Evolutionary conservation across 1,139 yeast species (phyloP).

Genomic region (Nematodospora anomalae): DNA sequence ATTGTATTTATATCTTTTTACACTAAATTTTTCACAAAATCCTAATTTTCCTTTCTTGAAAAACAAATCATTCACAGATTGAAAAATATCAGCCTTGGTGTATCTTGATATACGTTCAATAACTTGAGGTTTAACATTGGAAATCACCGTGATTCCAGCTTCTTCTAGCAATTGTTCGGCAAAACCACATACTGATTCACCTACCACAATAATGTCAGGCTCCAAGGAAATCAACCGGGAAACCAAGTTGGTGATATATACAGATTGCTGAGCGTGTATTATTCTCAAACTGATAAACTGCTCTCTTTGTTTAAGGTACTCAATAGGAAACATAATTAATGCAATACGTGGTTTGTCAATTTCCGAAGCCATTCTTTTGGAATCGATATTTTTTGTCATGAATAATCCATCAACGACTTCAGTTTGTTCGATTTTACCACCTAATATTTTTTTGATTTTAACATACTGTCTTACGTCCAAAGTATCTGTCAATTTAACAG

Average conservation of each 20-base stretch:
- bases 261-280: slow-evolving; percentile 84
- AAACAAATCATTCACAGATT: slow-evolving; percentile 47
- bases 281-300: slow-evolving; percentile 81
- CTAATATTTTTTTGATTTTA: slow-evolving; percentile 80
- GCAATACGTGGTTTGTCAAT: slow-evolving; percentile 73
- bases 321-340: slow-evolving; percentile 84
- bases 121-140: slow-evolving; percentile 79
- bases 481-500: slow-evolving; percentile 57
- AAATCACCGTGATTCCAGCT: slow-evolving; percentile 75
- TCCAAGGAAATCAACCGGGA: slow-evolving; percentile 72
- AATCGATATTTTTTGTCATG: slow-evolving; percentile 83
- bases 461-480: slow-evolving; percentile 85
- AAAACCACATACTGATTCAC: slow-evolving; percentile 79
- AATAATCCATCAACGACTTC: slow-evolving; percentile 73
- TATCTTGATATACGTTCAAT: slow-evolving; percentile 77
- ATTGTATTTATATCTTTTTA: slow-evolving; percentile 59
- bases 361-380: slow-evolving; percentile 69
- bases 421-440: slow-evolving; percentile 66
- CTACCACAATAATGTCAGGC: slow-evolving; percentile 80
- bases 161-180: slow-evolving; percentile 73
- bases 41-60: slow-evolving; percentile 65
- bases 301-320: slow-evolving; percentile 71
- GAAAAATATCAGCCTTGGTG: slow-evolving; percentile 77
- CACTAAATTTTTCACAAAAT: slow-evolving; percentile 68
- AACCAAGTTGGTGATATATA: slow-evolving; percentile 78